Evolutionary conservation across 2,329 filamentous ascomycete species (phyloP).

Genomic region (Phaeosphaeria sp.): DNA sequence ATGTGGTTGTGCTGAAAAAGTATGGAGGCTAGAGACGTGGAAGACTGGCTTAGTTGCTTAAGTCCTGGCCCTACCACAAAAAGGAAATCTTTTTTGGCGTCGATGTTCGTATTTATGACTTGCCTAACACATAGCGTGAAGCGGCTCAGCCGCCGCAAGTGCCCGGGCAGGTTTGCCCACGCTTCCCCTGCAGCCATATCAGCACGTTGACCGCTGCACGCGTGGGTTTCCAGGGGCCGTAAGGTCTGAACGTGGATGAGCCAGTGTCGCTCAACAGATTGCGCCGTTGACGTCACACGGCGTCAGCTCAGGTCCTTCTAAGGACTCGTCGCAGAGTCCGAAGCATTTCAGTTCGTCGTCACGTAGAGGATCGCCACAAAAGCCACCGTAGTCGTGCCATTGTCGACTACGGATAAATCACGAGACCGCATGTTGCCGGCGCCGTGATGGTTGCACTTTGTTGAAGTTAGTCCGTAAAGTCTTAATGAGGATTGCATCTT

Average conservation of each 20-base stretch:
- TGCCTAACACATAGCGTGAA: slow-evolving; percentile 8
- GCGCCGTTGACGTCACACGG: slow-evolving; percentile 34
- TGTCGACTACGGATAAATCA: not conserved
- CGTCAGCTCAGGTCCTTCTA: not conserved
- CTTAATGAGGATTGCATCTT: too few relatives aligned
- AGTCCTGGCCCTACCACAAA: not conserved
- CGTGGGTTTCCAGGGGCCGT: slow-evolving; percentile 4
- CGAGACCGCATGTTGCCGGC: not conserved
- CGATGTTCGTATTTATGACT: slow-evolving; percentile 11
- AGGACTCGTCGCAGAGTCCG: too few relatives aligned
- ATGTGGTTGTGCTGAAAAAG: not conserved
- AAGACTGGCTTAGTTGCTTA: not conserved
- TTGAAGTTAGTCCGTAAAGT: too few relatives aligned
- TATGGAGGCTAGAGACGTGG: not conserved
- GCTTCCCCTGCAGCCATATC: slow-evolving; percentile 14
- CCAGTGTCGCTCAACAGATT: slow-evolving; percentile 30
- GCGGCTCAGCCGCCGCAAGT: slow-evolving; percentile 5
- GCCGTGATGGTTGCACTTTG: not conserved
- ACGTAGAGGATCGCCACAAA: not conserved
- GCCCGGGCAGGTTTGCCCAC: slow-evolving; percentile 27
- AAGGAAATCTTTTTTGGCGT: not conserved
- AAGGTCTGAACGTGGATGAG: slow-evolving; percentile 13
- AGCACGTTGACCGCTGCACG: slow-evolving; percentile 3
- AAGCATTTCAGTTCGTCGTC: too few relatives aligned
- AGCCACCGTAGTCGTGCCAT: not conserved